phyloP scores from a whole-genome alignment of 2,329 filamentous ascomycete genomes.

The Byssoonygena ceratinophila region DNA sequence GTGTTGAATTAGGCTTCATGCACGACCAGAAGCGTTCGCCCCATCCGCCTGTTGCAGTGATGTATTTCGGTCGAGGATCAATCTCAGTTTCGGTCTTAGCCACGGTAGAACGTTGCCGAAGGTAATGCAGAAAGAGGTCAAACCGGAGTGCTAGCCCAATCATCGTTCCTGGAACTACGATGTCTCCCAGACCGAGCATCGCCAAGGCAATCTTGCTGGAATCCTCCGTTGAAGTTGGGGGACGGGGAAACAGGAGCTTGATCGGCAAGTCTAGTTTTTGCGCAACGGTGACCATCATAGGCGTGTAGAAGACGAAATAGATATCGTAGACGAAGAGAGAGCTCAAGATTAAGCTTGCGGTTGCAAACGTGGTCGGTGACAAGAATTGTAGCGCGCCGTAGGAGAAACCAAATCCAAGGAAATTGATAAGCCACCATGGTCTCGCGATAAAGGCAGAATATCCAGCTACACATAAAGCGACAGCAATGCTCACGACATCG shows the following conservation, averaged over 20 bases:
- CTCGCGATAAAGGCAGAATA: slow-evolving; percentile 56
- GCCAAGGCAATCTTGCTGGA: slow-evolving; percentile 40
- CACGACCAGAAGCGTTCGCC: slow-evolving; percentile 72
- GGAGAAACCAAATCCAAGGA: slow-evolving; percentile 77
- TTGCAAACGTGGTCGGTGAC: slow-evolving; percentile 79
- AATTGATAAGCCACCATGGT: slow-evolving; percentile 66
- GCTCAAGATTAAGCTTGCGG: slow-evolving; percentile 63
- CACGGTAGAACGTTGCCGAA: slow-evolving; percentile 33
- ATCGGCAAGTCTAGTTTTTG: slow-evolving; percentile 84
- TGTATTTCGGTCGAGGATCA: slow-evolving; percentile 30
- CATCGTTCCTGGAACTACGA: slow-evolving; percentile 84
- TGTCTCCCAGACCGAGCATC: slow-evolving; percentile 89
- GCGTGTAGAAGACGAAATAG: slow-evolving; percentile 51
- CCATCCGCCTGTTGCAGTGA: slow-evolving; percentile 60
- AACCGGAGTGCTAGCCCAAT: slow-evolving; percentile 82
- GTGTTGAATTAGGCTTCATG: slow-evolving; percentile 19
- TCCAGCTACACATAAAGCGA: slow-evolving; percentile 45
- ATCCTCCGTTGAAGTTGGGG: slow-evolving; percentile 40
- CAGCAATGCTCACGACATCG: slow-evolving; percentile 45
- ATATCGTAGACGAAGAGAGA: slow-evolving; percentile 93
- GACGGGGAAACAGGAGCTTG: slow-evolving; percentile 75
- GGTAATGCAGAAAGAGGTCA: slow-evolving; percentile 76
- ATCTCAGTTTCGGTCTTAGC: slow-evolving; percentile 10
- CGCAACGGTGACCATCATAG: slow-evolving; percentile 54
- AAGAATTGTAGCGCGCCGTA: slow-evolving; percentile 73